Evolutionary conservation across 2,329 filamentous ascomycete genomes (phyloP).

Genomic region (Elsinoe necatrix): DNA sequence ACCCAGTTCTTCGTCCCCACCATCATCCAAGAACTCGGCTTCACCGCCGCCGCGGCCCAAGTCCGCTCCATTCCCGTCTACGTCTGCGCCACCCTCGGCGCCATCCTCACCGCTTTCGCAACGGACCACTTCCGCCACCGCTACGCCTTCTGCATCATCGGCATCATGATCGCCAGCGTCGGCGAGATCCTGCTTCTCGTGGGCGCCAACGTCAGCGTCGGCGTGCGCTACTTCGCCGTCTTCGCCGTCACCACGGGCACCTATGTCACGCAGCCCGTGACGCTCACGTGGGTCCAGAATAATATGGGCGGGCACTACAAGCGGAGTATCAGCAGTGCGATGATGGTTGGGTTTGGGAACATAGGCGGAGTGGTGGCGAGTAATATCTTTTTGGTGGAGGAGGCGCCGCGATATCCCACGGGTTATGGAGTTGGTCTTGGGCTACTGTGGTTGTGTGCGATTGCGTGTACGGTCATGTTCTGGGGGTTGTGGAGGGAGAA

Average conservation of each 20-base stretch:
- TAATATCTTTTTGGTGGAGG: conserved; percentile 29
- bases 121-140: conserved; percentile 34
- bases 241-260: conserved; percentile 25
- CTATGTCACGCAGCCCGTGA: conserved; percentile 26
- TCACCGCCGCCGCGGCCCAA: conserved; percentile 22
- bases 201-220: conserved; percentile 4
- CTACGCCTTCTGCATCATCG: conserved; percentile 42
- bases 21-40: conserved; percentile 36
- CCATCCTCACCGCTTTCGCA: conserved; percentile 24
- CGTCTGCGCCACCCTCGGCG: conserved; percentile 27
- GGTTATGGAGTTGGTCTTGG: conserved; percentile 31
- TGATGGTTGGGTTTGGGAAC: conserved; percentile 35
- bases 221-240: conserved; percentile 23
- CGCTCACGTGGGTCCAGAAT: conserved; percentile 27
- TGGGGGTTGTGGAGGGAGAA: conserved; percentile 30
- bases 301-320: conserved; percentile 29
- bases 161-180: conserved; percentile 18
- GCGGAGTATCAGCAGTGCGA: conserved; percentile 33
- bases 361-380: conserved; percentile 36
- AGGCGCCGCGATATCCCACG: conserved; percentile 22
- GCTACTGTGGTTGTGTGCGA: conserved; percentile 22
- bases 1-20: conserved; percentile 35
- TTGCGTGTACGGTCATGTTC: conserved; percentile 25
- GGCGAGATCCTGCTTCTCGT: conserved; percentile 8
- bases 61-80: conserved; percentile 26